Base-by-base conservation (phyloP, 371 early-diverging fungal genomes). In the Saksenaea vasiformis region DNA sequence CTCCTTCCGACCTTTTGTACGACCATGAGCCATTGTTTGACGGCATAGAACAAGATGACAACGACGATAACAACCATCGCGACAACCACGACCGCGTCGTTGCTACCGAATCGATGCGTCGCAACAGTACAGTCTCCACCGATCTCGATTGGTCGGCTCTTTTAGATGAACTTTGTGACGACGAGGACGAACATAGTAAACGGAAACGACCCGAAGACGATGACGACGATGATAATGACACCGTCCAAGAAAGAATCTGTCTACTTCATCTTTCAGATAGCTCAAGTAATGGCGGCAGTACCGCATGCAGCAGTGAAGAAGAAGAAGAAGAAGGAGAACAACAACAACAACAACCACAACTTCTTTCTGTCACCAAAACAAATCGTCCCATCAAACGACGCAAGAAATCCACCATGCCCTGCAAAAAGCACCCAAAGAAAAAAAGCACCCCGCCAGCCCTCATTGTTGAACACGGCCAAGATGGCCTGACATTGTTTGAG, bases 401-500 rank as follows among this genome's bases (percentile, higher is more conserved):
- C 47, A 47, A 47, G 47, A 47, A 47, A 47, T 47, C 47, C 17
- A 22, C 10, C 22, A 15, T 47, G 10, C 47, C 47, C 10, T 47
- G 47, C 22, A 47, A 47, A 47, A 47, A 47, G 19, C 47, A 47
- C 4, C n/a, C 47, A n/a, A 47, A 47, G 47, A 47, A 47, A 22
- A 47, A 47, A 22, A 19, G 22, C 10, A 22, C 24, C 10, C 17
- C 58, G 28, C 41, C 58, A 19, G 15, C 58, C 43, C 15, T 22
- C 26, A 15, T 58, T 27, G 15, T 55, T 24, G 56, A 36, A 24
- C 56, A 55, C 17, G 31, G 31, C 8, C 56, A 55, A 24, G 56
- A 55, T 31, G 37, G 37, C 15, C 58, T 58, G 31, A 83, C 85
- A 3, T 55, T 85, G 53, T 85, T 74, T 66, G 78, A 85, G 57